Percentiles rank a stretch among this genome's conserved stretches.
Evolutionary conservation across 2,329 filamentous ascomycete species (phyloP).

Genomic region (Xylariaceae sp.): DNA sequence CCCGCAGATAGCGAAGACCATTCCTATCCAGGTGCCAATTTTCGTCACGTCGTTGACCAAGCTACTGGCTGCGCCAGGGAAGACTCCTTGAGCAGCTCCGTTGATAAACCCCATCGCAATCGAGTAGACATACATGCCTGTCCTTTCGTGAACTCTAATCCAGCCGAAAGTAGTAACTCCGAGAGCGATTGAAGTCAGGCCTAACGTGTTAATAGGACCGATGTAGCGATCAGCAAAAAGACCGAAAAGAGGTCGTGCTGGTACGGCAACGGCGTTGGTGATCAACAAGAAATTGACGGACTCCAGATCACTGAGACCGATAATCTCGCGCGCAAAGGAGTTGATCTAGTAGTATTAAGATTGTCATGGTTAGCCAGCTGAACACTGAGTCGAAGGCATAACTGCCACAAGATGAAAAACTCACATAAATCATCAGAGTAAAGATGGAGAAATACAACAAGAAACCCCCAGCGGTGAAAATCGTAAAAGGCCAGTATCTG

Average conservation of each 20-base stretch:
- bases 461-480: conserved; percentile 35
- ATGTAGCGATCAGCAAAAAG: conserved; percentile 47
- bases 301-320: background rate
- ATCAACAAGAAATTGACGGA: conserved; percentile 53
- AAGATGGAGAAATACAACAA: conserved; percentile 48
- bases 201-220: conserved; percentile 52
- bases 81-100: conserved; percentile 38
- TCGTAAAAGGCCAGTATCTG: conserved; percentile 40
- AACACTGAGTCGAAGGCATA: no score
- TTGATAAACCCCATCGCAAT: conserved; percentile 40
- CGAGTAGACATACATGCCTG: conserved; percentile 40
- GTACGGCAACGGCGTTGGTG: conserved; percentile 51
- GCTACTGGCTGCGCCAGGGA: conserved; percentile 25
- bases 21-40: conserved; percentile 2
- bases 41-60: background rate
- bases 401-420: no score
- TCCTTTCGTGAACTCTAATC: conserved; percentile 41
- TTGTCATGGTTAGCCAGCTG: no score
- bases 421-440: conserved; percentile 9
- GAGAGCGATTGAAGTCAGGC: conserved; percentile 41
- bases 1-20: conserved; percentile 40
- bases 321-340: background rate
- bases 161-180: conserved; percentile 50
- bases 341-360: no score
- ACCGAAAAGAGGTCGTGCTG: conserved; percentile 49